Conservation (phyloP, 78 protist species). For the Dictyostelium discoideum region dicty_2.7 NC_007088.5:1758001-1758500, state of each 20-base stretch:
- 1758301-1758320: background rate
- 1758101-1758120: background rate
- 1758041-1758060: background rate
- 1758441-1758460: background rate
- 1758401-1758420: background rate
- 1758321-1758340: background rate
- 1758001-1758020: background rate
- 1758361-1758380: background rate
- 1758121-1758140: background rate
- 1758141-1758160: background rate
- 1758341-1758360: background rate
- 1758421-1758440: background rate
- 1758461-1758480: background rate
- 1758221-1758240: no score
- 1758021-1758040: background rate
- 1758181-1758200: background rate
- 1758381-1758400: background rate
- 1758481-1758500: background rate
- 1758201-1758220: background rate
- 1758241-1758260: background rate
- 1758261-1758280: background rate
- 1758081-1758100: background rate
- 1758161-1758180: background rate
- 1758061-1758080: background rate
- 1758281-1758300: background rate